A percentile compares a stretch with the other conserved stretches of the same genome.
These are phyloP conservation scores for Hygrophila difformis DNA, from an alignment of 257 asterid species.

Conservation along the genomic window DNA sequence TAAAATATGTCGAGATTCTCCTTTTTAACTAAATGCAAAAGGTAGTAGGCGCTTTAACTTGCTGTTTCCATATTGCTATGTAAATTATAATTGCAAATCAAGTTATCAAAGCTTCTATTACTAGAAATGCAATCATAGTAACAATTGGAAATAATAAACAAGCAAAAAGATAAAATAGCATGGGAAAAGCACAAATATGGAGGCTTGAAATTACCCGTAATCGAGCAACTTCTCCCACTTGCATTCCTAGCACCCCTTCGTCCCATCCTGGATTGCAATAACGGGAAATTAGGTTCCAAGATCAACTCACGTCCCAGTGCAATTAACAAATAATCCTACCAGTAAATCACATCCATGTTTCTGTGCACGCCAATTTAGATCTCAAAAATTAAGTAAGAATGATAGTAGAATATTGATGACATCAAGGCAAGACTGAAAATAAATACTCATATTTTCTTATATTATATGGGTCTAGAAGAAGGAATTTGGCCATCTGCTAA, in stretches of 20 bases:
- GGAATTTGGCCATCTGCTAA: no score
- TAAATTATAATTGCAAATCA: no score
- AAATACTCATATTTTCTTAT: no score
- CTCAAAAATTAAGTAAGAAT: neutral
- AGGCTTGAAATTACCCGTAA: slow-evolving; percentile 35
- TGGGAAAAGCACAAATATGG: neutral
- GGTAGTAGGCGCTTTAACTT: no score
- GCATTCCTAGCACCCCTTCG: slow-evolving; percentile 96
- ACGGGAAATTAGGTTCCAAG: neutral
- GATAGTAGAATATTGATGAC: no score
- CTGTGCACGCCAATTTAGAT: neutral
- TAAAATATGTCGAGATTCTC: no score
- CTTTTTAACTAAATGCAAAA: no score
- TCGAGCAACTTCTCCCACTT: slow-evolving; percentile 90
- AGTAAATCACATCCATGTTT: neutral
- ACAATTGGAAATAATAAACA: no score
- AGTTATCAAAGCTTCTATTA: no score
- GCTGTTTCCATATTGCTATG: no score
- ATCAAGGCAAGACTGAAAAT: neutral
- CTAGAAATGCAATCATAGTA: neutral
- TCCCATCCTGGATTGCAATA: slow-evolving; percentile 96
- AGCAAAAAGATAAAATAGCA: neutral
- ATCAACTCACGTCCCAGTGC: neutral
- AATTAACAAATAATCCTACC: neutral
- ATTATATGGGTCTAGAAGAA: no score